Base-by-base conservation (phyloP, 1,284 basidiomycete genomes). In the Phylloboletellus chloephorus region DNA sequence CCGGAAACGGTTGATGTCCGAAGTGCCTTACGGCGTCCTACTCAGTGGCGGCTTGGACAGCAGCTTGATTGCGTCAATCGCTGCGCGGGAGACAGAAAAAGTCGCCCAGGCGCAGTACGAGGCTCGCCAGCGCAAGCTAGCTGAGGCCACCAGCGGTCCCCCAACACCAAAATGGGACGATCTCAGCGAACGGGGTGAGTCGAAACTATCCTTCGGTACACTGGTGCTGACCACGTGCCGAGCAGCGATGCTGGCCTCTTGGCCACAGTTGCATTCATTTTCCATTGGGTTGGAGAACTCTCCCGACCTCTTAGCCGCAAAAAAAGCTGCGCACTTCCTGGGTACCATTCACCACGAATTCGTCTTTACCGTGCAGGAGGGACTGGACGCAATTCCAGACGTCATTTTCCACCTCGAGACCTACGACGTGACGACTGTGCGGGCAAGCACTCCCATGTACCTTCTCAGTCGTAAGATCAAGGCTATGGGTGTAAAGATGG, bases 401-500 rank as follows among this genome's bases (percentile, higher is more conserved):
- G 96, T 98, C 49, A 97, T 99, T 56, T 88, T 97, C 68, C 96
- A 98, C 65, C 79, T 99, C 32, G 96, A 99, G 72, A 98, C 96
- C 2, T 98, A 92, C 68, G 96, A 99, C 63, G 96, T 99, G 41
- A 99, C 96, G 25, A 99, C 96, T 12, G 92, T 98, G 39, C 87
- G 96, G 44, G 96, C 96, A 4, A 94, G 89, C 55, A 98, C 95
- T 5, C 95, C 96, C 12, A 95, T 95, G 92, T 95, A 95, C 64
- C 79, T 99, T 24, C 79, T 98, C 46, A 92, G 88, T 63, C 79
- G 96, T 43, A 98, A 98, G 73, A 96, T 98, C 74, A 99, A 98
- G 71, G 95, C 96, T 3, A 98, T 94, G 88, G 96, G 96, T 50
- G 96, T 99, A 50, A 99, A 99, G 73, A 99, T 99, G 96, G 96